These are phyloP conservation scores for Trichoderma virens DNA, from an alignment of 495 filamentous ascomycete genomes.

Conservation along the genomic window DNA sequence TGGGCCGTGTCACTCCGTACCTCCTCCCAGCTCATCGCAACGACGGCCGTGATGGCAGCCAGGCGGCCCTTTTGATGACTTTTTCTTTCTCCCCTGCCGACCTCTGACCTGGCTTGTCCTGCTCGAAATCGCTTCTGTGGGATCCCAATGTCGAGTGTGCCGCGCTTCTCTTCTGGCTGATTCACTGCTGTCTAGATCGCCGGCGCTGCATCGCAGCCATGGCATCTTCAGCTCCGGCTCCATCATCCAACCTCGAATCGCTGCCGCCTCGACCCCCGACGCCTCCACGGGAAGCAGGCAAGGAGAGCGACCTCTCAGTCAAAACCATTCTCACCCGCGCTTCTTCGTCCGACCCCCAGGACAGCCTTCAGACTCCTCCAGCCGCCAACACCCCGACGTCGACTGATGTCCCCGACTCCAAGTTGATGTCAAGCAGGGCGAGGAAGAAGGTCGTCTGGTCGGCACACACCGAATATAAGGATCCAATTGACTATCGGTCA, in stretches of 20 bases:
- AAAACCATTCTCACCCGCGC: constrained; percentile 17
- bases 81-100: neutral
- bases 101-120: neutral
- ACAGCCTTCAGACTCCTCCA: constrained; percentile 41
- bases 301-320: constrained; percentile 22
- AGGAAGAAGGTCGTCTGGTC: constrained; percentile 72
- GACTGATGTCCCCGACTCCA: constrained; percentile 51
- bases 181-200: constrained; percentile 14
- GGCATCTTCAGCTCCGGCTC: constrained; percentile 34
- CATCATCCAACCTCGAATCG: constrained; percentile 31
- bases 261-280: constrained; percentile 47
- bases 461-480: constrained; percentile 62
- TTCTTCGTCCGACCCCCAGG: constrained; percentile 23
- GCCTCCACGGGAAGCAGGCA: constrained; percentile 42
- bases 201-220: constrained; percentile 31
- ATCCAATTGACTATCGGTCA: constrained; percentile 42
- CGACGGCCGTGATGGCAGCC: neutral
- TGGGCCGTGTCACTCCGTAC: constrained; percentile 7
- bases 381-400: constrained; percentile 34
- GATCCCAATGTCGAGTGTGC: constrained; percentile 8
- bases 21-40: neutral
- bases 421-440: constrained; percentile 45
- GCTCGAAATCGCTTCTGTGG: neutral
- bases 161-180: neutral
- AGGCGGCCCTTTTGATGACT: neutral